Base-by-base conservation (phyloP, 23 red algal species). In the Gracilaria caudata region DNA sequence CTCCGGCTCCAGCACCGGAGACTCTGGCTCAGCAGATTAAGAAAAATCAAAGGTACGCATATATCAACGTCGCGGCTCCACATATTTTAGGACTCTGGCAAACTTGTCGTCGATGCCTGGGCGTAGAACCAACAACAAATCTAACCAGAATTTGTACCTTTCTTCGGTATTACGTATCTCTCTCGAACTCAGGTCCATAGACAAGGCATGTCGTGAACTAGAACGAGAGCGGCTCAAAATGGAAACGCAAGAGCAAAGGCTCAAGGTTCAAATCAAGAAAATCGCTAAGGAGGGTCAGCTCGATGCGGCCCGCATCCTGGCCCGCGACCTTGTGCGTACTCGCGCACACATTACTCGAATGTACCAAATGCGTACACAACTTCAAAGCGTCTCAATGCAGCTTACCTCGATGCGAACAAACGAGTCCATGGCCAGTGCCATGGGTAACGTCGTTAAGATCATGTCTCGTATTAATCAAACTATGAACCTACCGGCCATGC, bases 311-410 rank as follows among this genome's bases (percentile, higher is more conserved):
- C 82, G 94, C n/a, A 99, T 96, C 21, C 46, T 94, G 51, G 97
- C 97, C 16, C 90, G 84, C 73, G 97, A 99, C 82, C 86, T 99
- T 21, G 97, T 94, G 39, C 92, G 92, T 24, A 93, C 88, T 10
- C 90, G 97, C 51, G 77, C 80, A 28, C 49, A 94, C 26, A 89
- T 95, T 43, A 93, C 88, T 23, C 61, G 86, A 32, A 90, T 99
- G 91, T 96, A 99, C 63, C 76, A 94, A 87, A 93, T 99, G 97
- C 89, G 91, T 16, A 95, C 97, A n/a, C 93, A 99, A 70, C 83
- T 99, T 89, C 97, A 99, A 86, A 94, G 93, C 65, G 89, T 99
- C 30, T 87, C 80, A 37, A 95, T 95, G 97, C 97, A 99, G 70
- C 70, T 99, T 47, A 99, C 81, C 14, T 68, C 87, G 6, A 95